These are phyloP conservation scores for Blastocladiella britannica DNA, from an alignment of 192 early-diverging fungal species.

Conservation along the genomic window DNA sequence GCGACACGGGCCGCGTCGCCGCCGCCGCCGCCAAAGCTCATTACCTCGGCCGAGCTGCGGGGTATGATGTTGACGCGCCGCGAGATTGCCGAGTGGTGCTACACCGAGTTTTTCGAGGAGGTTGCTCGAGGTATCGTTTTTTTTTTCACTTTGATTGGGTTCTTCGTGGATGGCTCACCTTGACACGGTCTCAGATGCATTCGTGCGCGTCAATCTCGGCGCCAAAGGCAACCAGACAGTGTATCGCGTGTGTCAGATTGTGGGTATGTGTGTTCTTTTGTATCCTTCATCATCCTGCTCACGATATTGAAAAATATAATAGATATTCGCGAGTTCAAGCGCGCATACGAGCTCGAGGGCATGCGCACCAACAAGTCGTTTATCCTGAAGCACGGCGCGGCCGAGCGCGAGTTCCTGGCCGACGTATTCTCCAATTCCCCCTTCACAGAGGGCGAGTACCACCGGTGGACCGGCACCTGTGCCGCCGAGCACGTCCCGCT, in stretches of 20 bases:
- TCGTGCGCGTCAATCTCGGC: slow-evolving; percentile 43
- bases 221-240: slow-evolving; percentile 30
- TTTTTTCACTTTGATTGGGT: slow-evolving; percentile 2
- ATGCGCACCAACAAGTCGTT: slow-evolving; percentile 42
- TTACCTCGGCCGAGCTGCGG: slow-evolving; percentile 38
- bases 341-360: slow-evolving; percentile 37
- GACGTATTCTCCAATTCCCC: slow-evolving; percentile 52
- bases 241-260: slow-evolving; percentile 34
- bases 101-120: slow-evolving; percentile 43
- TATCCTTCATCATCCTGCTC: not conserved
- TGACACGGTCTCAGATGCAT: slow-evolving; percentile 8
- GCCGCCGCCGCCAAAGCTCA: not conserved
- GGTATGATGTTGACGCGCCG: slow-evolving; percentile 37
- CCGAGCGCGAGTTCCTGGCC: slow-evolving; percentile 47
- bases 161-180: not conserved
- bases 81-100: slow-evolving; percentile 49
- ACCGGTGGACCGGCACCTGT: slow-evolving; percentile 2
- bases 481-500: slow-evolving; percentile 6
- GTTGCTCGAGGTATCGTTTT: slow-evolving; percentile 25
- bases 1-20: slow-evolving; percentile 1
- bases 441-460: slow-evolving; percentile 21
- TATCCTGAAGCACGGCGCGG: slow-evolving; percentile 41
- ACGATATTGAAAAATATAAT: slow-evolving; percentile 1
- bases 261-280: slow-evolving; percentile 7
- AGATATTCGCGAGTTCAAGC: slow-evolving; percentile 11